A percentile compares a stretch with the other conserved stretches of the same genome.
Conservation (phyloP, 352 stramenopile genomes). For the Globisporangium barbulae region DNA sequence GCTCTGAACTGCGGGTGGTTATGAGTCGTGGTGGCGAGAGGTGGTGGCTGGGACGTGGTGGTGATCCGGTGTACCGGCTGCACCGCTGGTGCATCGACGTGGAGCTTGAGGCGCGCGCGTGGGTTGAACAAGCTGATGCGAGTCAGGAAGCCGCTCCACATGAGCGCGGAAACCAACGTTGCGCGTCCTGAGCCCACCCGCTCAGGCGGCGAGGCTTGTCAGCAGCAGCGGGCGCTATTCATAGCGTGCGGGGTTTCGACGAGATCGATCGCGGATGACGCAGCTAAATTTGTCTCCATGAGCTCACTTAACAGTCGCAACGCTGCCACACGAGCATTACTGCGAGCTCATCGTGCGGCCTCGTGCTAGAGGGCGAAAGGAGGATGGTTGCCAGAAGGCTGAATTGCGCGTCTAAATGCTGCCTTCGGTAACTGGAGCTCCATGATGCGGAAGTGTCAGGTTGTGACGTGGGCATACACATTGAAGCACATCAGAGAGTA, state of each 20-base stretch:
- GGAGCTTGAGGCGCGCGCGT: constrained; percentile 13
- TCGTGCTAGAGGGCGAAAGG: no score
- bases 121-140: constrained; percentile 7
- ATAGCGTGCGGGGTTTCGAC: background rate
- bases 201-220: background rate
- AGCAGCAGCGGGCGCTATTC: constrained; percentile 4
- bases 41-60: background rate
- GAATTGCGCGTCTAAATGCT: no score
- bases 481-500: no score
- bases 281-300: no score
- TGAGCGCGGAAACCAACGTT: constrained; percentile 8
- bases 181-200: background rate
- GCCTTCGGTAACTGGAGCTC: no score
- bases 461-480: no score
- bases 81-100: constrained; percentile 8
- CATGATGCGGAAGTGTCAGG: no score
- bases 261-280: no score
- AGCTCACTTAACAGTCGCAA: no score
- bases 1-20: background rate
- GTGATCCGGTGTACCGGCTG: background rate
- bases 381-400: no score
- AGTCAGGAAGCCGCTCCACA: constrained; percentile 5
- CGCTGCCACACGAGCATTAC: no score
- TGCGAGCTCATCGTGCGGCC: no score
- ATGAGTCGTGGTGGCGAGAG: background rate